Evolutionary conservation across 1,284 basidiomycete species (phyloP).

Genomic region (Trichosporon inkin): DNA sequence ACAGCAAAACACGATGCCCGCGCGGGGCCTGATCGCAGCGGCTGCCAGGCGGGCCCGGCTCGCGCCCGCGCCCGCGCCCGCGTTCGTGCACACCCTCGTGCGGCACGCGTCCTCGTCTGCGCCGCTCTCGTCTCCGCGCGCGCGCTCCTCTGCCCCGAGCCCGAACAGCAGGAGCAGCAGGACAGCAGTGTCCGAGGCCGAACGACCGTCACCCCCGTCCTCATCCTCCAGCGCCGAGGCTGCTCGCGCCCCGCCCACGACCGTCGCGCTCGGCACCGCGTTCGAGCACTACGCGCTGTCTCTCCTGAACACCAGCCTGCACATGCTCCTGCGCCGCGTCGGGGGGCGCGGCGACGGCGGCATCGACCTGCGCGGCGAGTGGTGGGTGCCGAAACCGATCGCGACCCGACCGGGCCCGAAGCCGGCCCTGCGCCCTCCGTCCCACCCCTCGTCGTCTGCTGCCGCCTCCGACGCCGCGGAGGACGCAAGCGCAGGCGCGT

Average conservation of each 20-base stretch:
- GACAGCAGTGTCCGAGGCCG: too few species aligned
- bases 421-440: not conserved
- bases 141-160: too few species aligned
- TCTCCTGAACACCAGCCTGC: slow-evolving; percentile 62
- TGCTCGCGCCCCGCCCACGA: slow-evolving; percentile 33
- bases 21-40: too few species aligned
- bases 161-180: too few species aligned
- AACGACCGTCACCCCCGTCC: too few species aligned
- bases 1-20: too few species aligned
- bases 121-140: too few species aligned
- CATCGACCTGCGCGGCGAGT: slow-evolving; percentile 85
- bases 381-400: slow-evolving; percentile 66
- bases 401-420: not conserved
- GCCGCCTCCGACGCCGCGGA: not conserved
- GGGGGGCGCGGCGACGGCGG: slow-evolving; percentile 81
- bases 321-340: slow-evolving; percentile 68
- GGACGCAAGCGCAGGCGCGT: not conserved
- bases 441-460: not conserved
- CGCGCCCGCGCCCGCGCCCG: too few species aligned
- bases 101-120: too few species aligned
- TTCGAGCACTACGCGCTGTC: slow-evolving; percentile 69
- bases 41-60: too few species aligned
- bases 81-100: too few species aligned
- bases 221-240: too few species aligned
- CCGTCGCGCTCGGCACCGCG: slow-evolving; percentile 61